phyloP scores from a whole-genome alignment of 164 flowering plant species.

The Liquidambar formosana region DNA sequence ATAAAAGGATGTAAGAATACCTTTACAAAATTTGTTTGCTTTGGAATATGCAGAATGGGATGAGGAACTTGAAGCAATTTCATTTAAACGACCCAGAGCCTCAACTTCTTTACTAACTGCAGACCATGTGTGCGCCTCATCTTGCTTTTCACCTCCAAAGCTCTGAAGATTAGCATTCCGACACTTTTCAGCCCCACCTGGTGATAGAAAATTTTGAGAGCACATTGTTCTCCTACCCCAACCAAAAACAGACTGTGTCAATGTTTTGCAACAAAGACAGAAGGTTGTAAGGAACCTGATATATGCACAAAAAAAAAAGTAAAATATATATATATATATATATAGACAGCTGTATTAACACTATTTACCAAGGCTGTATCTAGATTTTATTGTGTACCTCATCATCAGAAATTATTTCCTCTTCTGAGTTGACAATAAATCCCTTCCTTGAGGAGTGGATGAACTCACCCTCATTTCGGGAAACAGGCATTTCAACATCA shows the following conservation, averaged over 20 bases:
- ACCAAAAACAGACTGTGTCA: conserved; percentile 1
- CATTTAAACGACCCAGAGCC: conserved; percentile 33
- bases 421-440: conserved; percentile 23
- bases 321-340: no score
- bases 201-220: conserved; percentile 12
- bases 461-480: conserved; percentile 20
- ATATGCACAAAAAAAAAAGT: neutral
- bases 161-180: conserved; percentile 9
- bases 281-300: no score
- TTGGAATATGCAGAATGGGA: conserved; percentile 25
- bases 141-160: conserved; percentile 22
- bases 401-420: conserved; percentile 35
- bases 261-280: neutral
- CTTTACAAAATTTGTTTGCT: conserved; percentile 31
- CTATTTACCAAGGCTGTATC: neutral
- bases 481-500: conserved; percentile 34
- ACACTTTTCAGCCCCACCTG: conserved; percentile 11
- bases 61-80: conserved; percentile 30
- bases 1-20: conserved; percentile 18
- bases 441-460: conserved; percentile 13
- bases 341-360: neutral
- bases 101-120: conserved; percentile 37
- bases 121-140: conserved; percentile 29
- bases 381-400: conserved; percentile 29
- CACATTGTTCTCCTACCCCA: conserved; percentile 19